phyloP scores from a whole-genome alignment of 2,329 filamentous ascomycete genomes.

The Stachybotrys chlorohalonatus region DNA sequence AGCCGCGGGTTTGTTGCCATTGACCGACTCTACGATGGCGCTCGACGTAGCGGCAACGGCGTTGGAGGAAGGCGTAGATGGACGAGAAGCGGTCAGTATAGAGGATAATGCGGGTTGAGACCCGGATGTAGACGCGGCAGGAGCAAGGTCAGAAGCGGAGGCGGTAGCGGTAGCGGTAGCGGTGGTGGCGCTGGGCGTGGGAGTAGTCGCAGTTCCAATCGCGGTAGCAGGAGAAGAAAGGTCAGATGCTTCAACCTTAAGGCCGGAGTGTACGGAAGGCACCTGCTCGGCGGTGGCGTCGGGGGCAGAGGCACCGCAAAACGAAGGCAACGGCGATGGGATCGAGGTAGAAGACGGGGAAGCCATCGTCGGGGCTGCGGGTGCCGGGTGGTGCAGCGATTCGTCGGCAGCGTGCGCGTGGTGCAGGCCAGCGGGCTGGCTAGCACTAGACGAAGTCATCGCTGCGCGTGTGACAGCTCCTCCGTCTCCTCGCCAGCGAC shows the following conservation, averaged over 20 bases:
- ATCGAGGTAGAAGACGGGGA: constrained; percentile 5
- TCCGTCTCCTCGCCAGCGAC: constrained; percentile 32
- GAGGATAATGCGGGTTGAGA: not conserved
- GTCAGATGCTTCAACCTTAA: not conserved
- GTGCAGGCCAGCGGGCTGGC: constrained; percentile 21
- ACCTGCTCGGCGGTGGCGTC: not conserved
- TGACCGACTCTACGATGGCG: not conserved
- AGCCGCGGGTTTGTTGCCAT: not conserved
- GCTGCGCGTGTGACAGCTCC: constrained; percentile 47
- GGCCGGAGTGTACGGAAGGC: not conserved
- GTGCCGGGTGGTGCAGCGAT: constrained; percentile 6
- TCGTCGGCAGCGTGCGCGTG: constrained; percentile 9
- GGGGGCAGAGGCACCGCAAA: not conserved
- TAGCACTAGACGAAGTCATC: constrained; percentile 51
- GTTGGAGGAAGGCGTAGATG: not conserved
- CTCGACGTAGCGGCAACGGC: not conserved
- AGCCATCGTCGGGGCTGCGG: constrained; percentile 9
- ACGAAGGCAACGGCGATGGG: constrained; percentile 2
- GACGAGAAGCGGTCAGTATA: not conserved
- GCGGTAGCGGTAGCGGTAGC: not conserved
- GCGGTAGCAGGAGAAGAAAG: not conserved
- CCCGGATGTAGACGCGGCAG: not conserved
- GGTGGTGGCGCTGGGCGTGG: constrained; percentile 1
- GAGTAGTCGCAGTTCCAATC: not conserved
- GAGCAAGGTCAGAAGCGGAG: not conserved